Evolutionary conservation across 1,284 basidiomycete genomes (phyloP), one percentile per base, ranked within the genome.

Genomic region (Malassezia sympodialis): DNA sequence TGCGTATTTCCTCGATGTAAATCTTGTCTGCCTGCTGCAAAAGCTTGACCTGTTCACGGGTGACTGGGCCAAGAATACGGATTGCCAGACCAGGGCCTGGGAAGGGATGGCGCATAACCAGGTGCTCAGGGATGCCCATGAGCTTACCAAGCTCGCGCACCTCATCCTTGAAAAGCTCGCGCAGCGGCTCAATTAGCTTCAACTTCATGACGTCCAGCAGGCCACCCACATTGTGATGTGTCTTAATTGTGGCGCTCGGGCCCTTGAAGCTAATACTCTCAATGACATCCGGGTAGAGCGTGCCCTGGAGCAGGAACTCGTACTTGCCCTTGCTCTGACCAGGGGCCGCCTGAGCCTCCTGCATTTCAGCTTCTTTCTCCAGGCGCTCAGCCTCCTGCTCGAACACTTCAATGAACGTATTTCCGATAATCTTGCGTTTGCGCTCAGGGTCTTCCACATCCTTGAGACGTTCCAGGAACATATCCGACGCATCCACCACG

Each of bases 221-320:
- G 10, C 94, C 94, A 28, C 94, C 94, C 61, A 98, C 94, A 69
- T 99, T 99, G 77, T 98, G 94, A 76, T 99, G 94, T 8, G 94
- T 96, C 81, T 99, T 98, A 80, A 99, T 98, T 15, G 93, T 98
- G 42, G 94, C 94, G 65, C 87, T 90, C 1, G 94, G 94, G 3
- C 94, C 94, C 78, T 98, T 98, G 84, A 99, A 99, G 77, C 87
- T 90, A 79, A 99, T 96, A 69, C 86, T 90, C 79, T 99, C 94
- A 74, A 98, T 99, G 43, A 99, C 94, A 74, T 99, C 94, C 2
- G 94, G 94, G 77, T 98, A 99, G 10, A 99, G 82, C 0, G 94
- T 99, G n/a, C 94, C 94, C 76, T 96, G 93, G 26, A 98, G 78
- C 50, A 99, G 77, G 88, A 89, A 98, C 76, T 98, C 94, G 49